Conservation (phyloP, 129 eudicot genomes). For the Lactuca saligna region DNA sequence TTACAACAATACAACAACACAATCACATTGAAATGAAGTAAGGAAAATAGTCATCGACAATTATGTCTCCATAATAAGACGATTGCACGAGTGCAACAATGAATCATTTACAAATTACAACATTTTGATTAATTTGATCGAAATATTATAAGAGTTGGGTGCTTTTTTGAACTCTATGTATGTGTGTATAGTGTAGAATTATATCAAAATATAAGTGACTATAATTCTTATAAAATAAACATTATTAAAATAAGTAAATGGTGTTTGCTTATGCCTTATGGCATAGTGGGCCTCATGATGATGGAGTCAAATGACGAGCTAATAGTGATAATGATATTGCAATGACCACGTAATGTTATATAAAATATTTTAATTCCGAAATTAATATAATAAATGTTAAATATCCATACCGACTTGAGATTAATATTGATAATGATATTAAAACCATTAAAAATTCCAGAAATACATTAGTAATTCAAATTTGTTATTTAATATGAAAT, state of each 20-base stretch:
- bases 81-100: too few relatives aligned
- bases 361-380: not conserved
- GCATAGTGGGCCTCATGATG: conserved; percentile 25
- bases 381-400: not conserved
- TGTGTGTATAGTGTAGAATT: not conserved
- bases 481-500: not conserved
- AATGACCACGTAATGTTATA: conserved; percentile 21
- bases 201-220: not conserved
- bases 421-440: not conserved
- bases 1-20: too few relatives aligned
- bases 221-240: not conserved
- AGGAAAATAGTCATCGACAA: too few relatives aligned
- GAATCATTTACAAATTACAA: too few relatives aligned
- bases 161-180: too few relatives aligned
- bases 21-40: too few relatives aligned
- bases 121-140: not conserved
- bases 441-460: not conserved
- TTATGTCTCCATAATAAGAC: too few relatives aligned
- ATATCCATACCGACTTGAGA: conserved; percentile 2
- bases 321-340: conserved; percentile 21
- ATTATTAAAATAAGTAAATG: not conserved
- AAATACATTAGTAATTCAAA: not conserved
- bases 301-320: conserved; percentile 18
- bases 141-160: too few relatives aligned
- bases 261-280: conserved; percentile 1